phyloP scores from a whole-genome alignment of 2,329 filamentous ascomycete species.

The Talaromyces rugulosus region DNA sequence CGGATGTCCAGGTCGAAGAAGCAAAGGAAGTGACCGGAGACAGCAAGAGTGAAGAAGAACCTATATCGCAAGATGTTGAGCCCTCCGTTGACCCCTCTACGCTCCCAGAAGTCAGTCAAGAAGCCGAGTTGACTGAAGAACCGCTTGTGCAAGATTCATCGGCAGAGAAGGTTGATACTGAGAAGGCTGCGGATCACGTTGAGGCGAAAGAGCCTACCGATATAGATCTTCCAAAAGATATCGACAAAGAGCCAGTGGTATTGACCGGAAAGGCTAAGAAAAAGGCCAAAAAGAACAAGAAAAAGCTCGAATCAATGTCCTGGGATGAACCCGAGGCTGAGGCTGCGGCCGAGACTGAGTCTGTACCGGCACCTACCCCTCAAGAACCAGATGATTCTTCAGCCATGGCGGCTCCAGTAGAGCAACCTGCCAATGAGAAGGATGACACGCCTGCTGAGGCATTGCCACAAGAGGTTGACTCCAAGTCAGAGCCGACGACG shows the following conservation, averaged over 20 bases:
- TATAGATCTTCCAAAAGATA: background rate
- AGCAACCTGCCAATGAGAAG: background rate
- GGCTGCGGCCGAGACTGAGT: background rate
- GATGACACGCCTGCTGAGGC: background rate
- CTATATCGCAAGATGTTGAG: constrained; percentile 5
- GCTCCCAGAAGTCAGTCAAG: background rate
- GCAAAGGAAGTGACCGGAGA: constrained; percentile 36
- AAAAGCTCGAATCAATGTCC: constrained; percentile 24
- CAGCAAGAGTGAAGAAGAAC: constrained; percentile 22
- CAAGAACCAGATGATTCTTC: background rate
- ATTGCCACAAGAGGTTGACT: background rate
- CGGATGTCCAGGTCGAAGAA: constrained; percentile 6
- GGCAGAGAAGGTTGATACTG: background rate
- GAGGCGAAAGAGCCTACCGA: background rate
- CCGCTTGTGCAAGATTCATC: background rate
- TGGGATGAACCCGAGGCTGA: constrained; percentile 18
- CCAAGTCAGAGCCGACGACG: background rate
- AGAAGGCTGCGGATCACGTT: background rate
- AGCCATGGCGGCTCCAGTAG: background rate
- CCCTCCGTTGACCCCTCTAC: background rate
- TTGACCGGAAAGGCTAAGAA: constrained; percentile 14
- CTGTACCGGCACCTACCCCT: background rate
- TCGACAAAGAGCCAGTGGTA: background rate
- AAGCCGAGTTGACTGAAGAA: background rate
- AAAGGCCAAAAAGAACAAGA: constrained; percentile 36